Conservation (phyloP, 768 basidiomycete species). For the Lactarius pseudohatsudake region DNA sequence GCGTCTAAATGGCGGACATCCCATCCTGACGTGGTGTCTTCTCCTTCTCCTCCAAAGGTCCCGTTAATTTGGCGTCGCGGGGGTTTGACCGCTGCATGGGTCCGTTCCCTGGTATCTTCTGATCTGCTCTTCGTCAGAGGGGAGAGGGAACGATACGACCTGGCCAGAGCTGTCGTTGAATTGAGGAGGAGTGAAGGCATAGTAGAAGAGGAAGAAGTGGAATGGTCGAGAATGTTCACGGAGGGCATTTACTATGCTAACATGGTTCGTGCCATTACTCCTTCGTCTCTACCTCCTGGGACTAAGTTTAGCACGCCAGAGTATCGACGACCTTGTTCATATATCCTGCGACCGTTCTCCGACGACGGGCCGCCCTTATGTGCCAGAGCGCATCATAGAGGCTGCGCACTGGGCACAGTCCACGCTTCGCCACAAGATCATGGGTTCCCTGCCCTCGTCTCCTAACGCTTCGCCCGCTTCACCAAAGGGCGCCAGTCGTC, state of each 20-base stretch:
- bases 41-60: conserved; percentile 29
- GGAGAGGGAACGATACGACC: conserved; percentile 77
- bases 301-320: conserved; percentile 42
- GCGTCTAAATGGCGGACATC: conserved; percentile 16
- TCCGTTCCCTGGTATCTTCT: conserved; percentile 68
- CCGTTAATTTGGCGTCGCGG: conserved; percentile 73
- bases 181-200: conserved; percentile 58
- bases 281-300: conserved; percentile 11
- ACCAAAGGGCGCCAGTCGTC: conserved; percentile 36
- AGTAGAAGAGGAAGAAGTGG: conserved; percentile 60
- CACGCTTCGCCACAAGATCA: conserved; percentile 60
- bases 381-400: conserved; percentile 65
- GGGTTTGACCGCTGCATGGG: conserved; percentile 72
- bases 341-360: conserved; percentile 78
- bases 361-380: conserved; percentile 64
- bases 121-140: conserved; percentile 78
- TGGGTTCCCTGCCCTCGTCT: conserved; percentile 35
- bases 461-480: conserved; percentile 39
- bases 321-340: conserved; percentile 72
- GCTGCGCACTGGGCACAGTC: conserved; percentile 80
- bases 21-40: conserved; percentile 6
- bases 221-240: conserved; percentile 70
- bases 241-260: conserved; percentile 83
- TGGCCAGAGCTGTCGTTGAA: conserved; percentile 75
- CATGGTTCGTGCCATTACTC: conserved; percentile 56